Evolutionary conservation across 2,329 filamentous ascomycete genomes (phyloP).

Genomic region (Capronia epimyces): DNA sequence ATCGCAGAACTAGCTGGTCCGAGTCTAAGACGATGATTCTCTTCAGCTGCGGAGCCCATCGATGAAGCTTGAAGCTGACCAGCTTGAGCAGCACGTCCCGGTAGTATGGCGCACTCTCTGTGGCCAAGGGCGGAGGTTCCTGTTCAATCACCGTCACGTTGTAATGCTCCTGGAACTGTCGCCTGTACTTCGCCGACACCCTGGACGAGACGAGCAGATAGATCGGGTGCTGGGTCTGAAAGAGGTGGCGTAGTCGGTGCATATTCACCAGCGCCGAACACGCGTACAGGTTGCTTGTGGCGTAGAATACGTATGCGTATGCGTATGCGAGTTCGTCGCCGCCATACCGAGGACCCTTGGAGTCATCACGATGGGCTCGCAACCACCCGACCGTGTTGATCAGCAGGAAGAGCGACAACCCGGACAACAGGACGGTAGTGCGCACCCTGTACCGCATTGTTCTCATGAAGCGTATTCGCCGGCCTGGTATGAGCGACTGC

Average conservation of each 20-base stretch:
- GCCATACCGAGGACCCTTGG: not conserved
- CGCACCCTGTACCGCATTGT: too few relatives aligned
- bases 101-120: not conserved
- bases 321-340: conserved; percentile 1
- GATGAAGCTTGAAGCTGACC: conserved; percentile 3
- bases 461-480: too few relatives aligned
- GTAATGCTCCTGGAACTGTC: conserved; percentile 1
- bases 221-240: conserved; percentile 1
- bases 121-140: conserved; percentile 3
- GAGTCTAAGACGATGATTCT: conserved; percentile 4
- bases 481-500: too few relatives aligned
- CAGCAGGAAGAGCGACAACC: not conserved
- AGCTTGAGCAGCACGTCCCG: conserved; percentile 11
- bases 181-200: not conserved
- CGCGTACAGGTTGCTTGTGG: conserved; percentile 6
- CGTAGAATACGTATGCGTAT: conserved; percentile 10
- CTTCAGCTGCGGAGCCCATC: not conserved
- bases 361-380: not conserved
- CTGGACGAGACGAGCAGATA: conserved; percentile 2
- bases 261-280: conserved; percentile 7
- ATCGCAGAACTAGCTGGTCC: conserved; percentile 1
- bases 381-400: not conserved
- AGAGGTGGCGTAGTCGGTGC: conserved; percentile 3
- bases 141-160: conserved; percentile 8
- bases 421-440: not conserved